Evolutionary conservation across 192 early-diverging fungal species (phyloP).

Genomic region (Borealophlyctis nickersoniae): DNA sequence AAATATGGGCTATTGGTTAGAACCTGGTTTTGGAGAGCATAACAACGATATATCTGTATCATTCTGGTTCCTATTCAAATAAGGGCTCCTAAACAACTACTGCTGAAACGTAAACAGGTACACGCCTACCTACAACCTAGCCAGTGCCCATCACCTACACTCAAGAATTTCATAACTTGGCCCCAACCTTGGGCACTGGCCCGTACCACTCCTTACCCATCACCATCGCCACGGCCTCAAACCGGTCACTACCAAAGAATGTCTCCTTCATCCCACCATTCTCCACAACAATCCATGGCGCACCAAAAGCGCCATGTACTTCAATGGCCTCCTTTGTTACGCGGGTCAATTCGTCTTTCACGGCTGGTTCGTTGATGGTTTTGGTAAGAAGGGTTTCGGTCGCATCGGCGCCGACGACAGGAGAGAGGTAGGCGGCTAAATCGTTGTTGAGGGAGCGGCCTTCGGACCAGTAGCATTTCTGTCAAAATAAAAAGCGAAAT

Average conservation of each 20-base stretch:
- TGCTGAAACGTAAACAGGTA: no score
- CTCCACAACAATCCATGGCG: slow-evolving; percentile 37
- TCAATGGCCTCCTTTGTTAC: slow-evolving; percentile 30
- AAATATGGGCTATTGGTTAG: no score
- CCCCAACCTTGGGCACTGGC: no score
- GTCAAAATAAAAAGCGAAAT: no score
- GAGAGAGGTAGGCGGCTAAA: slow-evolving; percentile 16
- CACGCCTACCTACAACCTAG: no score
- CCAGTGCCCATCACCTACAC: no score
- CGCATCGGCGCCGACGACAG: slow-evolving; percentile 8
- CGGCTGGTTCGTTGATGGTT: slow-evolving; percentile 3
- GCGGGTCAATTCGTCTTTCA: slow-evolving; percentile 29
- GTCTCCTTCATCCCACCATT: slow-evolving; percentile 10
- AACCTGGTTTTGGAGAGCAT: no score
- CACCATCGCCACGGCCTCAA: slow-evolving; percentile 40
- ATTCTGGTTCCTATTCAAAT: no score
- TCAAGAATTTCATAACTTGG: no score
- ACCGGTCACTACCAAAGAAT: slow-evolving; percentile 46
- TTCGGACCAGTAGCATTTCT: slow-evolving; percentile 33
- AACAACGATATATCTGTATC: no score
- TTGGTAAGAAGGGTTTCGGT: slow-evolving; percentile 3
- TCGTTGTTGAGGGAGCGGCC: slow-evolving; percentile 11
- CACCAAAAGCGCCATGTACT: slow-evolving; percentile 41
- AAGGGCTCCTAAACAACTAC: no score
- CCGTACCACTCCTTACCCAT: slow-evolving; percentile 22